Percentiles rank a stretch among this genome's conserved stretches.
Evolutionary conservation across 1,284 basidiomycete species (phyloP).

Genomic region (Ustilago hordei): DNA sequence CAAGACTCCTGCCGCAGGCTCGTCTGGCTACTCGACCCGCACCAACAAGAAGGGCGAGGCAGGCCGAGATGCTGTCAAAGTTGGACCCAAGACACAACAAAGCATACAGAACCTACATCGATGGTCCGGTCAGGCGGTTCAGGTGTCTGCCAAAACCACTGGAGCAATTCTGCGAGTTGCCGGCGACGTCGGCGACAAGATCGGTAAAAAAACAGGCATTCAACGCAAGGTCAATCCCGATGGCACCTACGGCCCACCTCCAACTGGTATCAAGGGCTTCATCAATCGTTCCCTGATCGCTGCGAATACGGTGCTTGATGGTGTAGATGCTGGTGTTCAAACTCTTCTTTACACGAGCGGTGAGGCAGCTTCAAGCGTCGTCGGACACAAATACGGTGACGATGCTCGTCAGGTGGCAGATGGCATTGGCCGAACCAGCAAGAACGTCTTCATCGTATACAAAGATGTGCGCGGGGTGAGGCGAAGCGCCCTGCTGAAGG

Average conservation of each 20-base stretch:
- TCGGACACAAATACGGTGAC: constrained; percentile 68
- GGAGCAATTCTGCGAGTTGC: constrained; percentile 64
- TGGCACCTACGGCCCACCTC: constrained; percentile 39
- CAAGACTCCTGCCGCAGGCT: constrained; percentile 36
- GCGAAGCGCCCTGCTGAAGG: constrained; percentile 63
- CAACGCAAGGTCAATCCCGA: constrained; percentile 57
- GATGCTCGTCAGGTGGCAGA: constrained; percentile 65
- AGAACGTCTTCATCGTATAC: constrained; percentile 67
- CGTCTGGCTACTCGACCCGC: constrained; percentile 24
- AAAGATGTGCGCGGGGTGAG: constrained; percentile 66
- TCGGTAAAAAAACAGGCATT: constrained; percentile 67
- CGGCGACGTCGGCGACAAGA: constrained; percentile 63
- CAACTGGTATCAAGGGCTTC: constrained; percentile 65
- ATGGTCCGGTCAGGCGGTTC: constrained; percentile 48
- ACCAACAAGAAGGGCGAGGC: constrained; percentile 30
- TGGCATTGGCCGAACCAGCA: constrained; percentile 53
- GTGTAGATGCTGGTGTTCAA: constrained; percentile 66
- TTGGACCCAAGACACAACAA: constrained; percentile 35
- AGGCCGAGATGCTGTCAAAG: constrained; percentile 28
- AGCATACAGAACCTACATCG: constrained; percentile 32
- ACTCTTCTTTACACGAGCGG: constrained; percentile 56
- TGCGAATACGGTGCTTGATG: constrained; percentile 67
- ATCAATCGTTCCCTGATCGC: constrained; percentile 67
- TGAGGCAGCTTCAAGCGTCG: constrained; percentile 64
- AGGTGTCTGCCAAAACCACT: constrained; percentile 58